Percentiles rank a stretch among this genome's conserved stretches.
Evolutionary conservation across 768 basidiomycete species (phyloP).

Genomic region (Phlebiopsis flavidoalba): DNA sequence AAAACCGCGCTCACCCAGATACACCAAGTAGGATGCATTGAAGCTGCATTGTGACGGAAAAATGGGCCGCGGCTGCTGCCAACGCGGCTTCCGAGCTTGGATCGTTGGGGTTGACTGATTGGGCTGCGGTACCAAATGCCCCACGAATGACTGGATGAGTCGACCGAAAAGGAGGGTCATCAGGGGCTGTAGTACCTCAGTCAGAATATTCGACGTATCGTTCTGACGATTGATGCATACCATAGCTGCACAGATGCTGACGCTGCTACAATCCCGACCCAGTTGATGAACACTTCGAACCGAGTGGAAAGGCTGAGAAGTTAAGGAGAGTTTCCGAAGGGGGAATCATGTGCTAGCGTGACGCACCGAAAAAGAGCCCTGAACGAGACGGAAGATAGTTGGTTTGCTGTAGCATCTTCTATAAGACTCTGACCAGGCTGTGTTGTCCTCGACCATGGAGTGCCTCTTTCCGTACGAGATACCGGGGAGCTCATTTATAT

Average conservation of each 20-base stretch:
- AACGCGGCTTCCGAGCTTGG: not conserved
- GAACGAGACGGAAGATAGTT: not conserved
- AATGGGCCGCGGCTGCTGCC: slow-evolving; percentile 21
- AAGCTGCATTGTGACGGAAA: slow-evolving; percentile 51
- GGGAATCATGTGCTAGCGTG: not conserved
- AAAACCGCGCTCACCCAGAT: slow-evolving; percentile 45
- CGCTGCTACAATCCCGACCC: slow-evolving; percentile 68
- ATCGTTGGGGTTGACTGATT: slow-evolving; percentile 1
- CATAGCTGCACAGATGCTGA: slow-evolving; percentile 72
- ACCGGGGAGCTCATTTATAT: not conserved
- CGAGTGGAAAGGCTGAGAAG: slow-evolving; percentile 63
- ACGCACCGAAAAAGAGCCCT: not conserved
- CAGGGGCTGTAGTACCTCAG: slow-evolving; percentile 42
- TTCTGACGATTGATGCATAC: slow-evolving; percentile 30
- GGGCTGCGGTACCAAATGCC: slow-evolving; percentile 36
- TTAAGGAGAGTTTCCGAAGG: not conserved
- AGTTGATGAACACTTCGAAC: slow-evolving; percentile 60
- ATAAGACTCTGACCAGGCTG: not conserved
- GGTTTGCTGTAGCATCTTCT: not conserved
- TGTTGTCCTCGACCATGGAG: not conserved
- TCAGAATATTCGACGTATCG: not conserved
- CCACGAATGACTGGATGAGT: slow-evolving; percentile 69
- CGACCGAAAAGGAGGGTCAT: slow-evolving; percentile 85
- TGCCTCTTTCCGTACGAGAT: not conserved
- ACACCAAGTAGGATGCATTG: slow-evolving; percentile 59